Evolutionary conservation across 2,329 filamentous ascomycete genomes (phyloP).

Genomic region (Cytospora piceae): DNA sequence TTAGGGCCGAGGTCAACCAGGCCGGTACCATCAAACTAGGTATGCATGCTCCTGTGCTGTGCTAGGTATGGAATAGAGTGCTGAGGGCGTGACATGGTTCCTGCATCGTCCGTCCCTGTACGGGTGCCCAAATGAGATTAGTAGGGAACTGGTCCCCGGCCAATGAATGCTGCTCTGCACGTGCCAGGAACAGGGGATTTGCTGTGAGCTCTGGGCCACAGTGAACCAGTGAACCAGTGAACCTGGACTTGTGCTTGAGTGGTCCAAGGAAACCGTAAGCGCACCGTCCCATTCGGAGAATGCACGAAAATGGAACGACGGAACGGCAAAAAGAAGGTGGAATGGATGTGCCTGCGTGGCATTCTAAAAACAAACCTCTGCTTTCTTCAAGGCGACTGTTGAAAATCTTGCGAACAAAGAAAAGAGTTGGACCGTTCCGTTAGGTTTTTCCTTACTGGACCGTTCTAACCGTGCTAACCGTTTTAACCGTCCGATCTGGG

Average conservation of each 20-base stretch:
- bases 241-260: background rate
- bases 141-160: constrained; percentile 21
- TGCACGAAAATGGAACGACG: background rate
- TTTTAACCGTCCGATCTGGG: background rate
- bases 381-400: too few relatives aligned
- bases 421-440: background rate
- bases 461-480: too few relatives aligned
- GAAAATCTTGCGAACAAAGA: background rate
- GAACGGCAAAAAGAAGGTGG: background rate
- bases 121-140: constrained; percentile 21
- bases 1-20: background rate
- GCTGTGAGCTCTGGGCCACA: constrained; percentile 14
- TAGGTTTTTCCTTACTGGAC: background rate
- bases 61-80: background rate
- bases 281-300: background rate
- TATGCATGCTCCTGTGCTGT: background rate
- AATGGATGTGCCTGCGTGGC: too few relatives aligned
- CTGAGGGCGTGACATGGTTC: constrained; percentile 17
- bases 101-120: constrained; percentile 18
- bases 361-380: too few relatives aligned
- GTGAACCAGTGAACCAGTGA: background rate
- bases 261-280: background rate
- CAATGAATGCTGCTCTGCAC: constrained; percentile 22
- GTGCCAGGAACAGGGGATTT: constrained; percentile 5
- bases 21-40: background rate